These are phyloP conservation scores for Jamesozyma piceae DNA, from an alignment of 805 yeast genomes.

Conservation along the genomic window DNA sequence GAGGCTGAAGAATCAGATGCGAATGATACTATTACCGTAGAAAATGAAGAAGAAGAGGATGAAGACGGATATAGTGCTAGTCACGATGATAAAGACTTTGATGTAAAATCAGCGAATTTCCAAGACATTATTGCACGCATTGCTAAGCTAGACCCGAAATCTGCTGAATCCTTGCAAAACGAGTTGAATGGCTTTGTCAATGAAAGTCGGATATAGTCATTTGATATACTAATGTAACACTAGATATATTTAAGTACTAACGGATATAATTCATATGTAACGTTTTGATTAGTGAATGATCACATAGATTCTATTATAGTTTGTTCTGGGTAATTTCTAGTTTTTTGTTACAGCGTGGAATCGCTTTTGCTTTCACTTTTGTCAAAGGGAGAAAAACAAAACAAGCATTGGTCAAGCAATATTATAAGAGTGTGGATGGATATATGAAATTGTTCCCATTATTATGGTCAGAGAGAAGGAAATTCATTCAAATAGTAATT, in stretches of 20 bases:
- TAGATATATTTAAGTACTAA: no score
- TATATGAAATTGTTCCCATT: no score
- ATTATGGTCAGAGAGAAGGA: no score
- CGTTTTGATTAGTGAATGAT: background rate
- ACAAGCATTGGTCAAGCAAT: background rate
- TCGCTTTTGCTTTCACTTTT: no score
- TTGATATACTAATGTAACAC: background rate
- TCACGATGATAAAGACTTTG: slow-evolving; percentile 14
- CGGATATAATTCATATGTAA: background rate
- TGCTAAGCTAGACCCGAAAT: slow-evolving; percentile 17
- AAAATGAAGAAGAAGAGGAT: slow-evolving; percentile 21
- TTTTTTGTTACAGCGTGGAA: background rate
- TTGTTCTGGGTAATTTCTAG: background rate
- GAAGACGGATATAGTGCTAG: slow-evolving; percentile 11
- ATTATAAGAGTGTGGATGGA: no score
- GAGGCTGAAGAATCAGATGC: slow-evolving; percentile 28
- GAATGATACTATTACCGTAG: slow-evolving; percentile 24
- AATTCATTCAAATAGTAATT: no score
- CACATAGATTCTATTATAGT: no score
- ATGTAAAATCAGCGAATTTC: slow-evolving; percentile 23
- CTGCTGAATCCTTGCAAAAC: slow-evolving; percentile 16
- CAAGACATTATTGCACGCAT: slow-evolving; percentile 25
- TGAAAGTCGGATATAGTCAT: slow-evolving; percentile 14
- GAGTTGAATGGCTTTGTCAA: slow-evolving; percentile 21
- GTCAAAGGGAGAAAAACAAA: background rate